Base-by-base conservation (phyloP, 176 grass and related monocot genomes). In the Oropetium thomaeum region DNA sequence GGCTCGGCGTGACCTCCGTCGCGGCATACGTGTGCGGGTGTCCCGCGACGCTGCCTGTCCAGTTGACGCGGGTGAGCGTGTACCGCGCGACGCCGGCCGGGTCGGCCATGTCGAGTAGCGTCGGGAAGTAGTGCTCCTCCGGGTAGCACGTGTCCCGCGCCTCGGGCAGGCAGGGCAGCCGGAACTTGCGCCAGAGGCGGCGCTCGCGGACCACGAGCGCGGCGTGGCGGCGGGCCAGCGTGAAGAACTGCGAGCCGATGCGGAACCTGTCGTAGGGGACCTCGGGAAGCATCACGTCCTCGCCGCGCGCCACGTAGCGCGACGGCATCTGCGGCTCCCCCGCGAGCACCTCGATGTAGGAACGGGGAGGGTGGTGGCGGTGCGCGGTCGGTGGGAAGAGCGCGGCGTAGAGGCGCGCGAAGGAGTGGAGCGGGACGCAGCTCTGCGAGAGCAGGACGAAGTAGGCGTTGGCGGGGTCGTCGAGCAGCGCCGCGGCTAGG, bases 81-180 rank as follows among this genome's bases (percentile, higher is more conserved):
- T 87, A 94, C 8, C 88, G 10, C 11, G 81, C 85, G 58, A 79
- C 74, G 32, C 95, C 91, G 8, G 62, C 49, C 3, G 86, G 89
- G 79, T 98, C 95, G 28, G 82, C 83, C 86, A 94, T 92, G 68
- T 89, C 84, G 12, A 98, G 89, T 22, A 98, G 69, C 58, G 91
- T 94, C 3, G 95, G 91, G 81, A 98, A 94, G 67, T 98, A 98
- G 74, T 98, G 81, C 88, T 98, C 95, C 87, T 98, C 95, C 40
- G 95, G 95, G 82, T 92, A 98, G 81, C 95, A 98, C 3, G 82
- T 19, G 62, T 17, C 28, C 49, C 25, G 45, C 78, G 68, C 65
- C 23, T 81, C 77, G 2, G 77, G 73, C 13, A 92, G 38, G 76
- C 95, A 98, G 0, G 95, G 95, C 26, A 29, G 13, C 10, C 84